Evolutionary conservation across 768 basidiomycete species (phyloP).

Genomic region (Trametes coccinea): DNA sequence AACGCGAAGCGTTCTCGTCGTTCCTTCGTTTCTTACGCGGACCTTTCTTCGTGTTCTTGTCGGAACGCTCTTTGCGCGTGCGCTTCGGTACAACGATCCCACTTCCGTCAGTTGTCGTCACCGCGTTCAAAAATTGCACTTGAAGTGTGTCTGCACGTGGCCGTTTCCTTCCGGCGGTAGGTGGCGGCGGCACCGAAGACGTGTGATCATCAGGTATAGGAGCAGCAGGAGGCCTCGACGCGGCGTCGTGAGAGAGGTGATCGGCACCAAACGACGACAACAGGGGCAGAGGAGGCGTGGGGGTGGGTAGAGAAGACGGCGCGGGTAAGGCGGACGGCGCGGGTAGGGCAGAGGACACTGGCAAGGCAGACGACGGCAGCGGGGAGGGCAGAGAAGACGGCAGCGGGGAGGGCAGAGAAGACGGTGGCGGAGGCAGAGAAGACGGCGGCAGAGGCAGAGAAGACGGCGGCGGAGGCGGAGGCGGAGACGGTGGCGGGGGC

Average conservation of each 20-base stretch:
- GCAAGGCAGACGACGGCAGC: background rate
- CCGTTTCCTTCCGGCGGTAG: background rate
- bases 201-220: background rate
- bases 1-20: background rate
- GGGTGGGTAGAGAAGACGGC: too few species aligned
- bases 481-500: background rate
- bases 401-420: background rate
- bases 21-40: background rate
- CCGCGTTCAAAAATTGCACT: background rate
- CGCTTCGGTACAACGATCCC: background rate
- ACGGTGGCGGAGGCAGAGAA: background rate
- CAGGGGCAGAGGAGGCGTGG: too few species aligned
- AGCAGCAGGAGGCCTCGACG: too few species aligned
- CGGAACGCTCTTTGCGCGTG: background rate
- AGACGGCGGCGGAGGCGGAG: too few species aligned
- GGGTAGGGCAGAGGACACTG: too few species aligned
- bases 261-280: too few species aligned
- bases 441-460: background rate
- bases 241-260: too few species aligned
- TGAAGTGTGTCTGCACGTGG: background rate
- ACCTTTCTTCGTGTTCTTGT: background rate
- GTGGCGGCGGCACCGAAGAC: background rate
- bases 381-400: background rate
- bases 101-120: background rate
- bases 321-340: too few species aligned